These are phyloP conservation scores for Lachancea waltii DNA, from an alignment of 805 yeast genomes.

Conservation along the genomic window DNA sequence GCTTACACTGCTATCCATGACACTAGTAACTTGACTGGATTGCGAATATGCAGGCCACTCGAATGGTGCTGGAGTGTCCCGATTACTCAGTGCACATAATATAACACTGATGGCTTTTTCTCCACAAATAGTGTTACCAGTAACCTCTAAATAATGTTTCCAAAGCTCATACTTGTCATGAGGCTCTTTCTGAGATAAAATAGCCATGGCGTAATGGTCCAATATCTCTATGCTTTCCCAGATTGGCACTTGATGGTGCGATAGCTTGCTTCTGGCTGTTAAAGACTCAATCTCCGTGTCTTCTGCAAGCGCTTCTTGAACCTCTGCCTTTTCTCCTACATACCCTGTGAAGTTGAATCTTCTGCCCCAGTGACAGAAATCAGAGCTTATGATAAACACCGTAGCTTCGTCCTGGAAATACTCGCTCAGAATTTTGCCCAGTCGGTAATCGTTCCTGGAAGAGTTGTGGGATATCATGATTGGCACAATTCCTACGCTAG, in stretches of 20 bases:
- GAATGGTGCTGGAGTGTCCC: conserved; percentile 32
- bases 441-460: conserved; percentile 35
- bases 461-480: conserved; percentile 67
- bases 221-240: conserved; percentile 66
- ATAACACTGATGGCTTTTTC: conserved; percentile 71
- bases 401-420: conserved; percentile 54
- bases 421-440: conserved; percentile 46
- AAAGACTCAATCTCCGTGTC: conserved; percentile 29
- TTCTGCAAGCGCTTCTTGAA: conserved; percentile 28
- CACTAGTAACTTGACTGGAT: conserved; percentile 46
- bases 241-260: conserved; percentile 42
- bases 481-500: conserved; percentile 58
- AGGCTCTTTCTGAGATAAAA: conserved; percentile 36
- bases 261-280: conserved; percentile 24
- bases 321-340: conserved; percentile 29
- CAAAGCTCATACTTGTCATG: conserved; percentile 53
- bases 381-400: conserved; percentile 70
- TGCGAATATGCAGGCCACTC: conserved; percentile 79
- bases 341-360: conserved; percentile 56
- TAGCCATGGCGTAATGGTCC: conserved; percentile 65
- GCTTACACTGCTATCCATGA: conserved; percentile 76
- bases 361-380: conserved; percentile 92
- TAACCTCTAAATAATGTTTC: conserved; percentile 55
- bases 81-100: conserved; percentile 39
- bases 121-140: conserved; percentile 93